phyloP scores from a whole-genome alignment of 257 asterid species.

The Primulina huaijiensis region DNA sequence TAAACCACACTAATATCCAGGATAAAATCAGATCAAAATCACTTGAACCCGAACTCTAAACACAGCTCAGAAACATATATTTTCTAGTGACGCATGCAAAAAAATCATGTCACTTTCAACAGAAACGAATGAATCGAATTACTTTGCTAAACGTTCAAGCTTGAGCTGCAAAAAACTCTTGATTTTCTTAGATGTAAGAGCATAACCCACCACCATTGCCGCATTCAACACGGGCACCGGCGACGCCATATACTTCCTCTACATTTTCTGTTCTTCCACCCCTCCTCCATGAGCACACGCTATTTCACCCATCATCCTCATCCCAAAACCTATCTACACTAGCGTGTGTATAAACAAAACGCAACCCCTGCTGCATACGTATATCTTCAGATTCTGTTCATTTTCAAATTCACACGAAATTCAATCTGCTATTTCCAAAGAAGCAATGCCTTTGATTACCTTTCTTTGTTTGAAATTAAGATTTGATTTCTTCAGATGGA shows the following conservation, averaged over 20 bases:
- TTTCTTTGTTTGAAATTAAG: neutral
- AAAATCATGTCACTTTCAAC: neutral
- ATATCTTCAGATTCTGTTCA: neutral
- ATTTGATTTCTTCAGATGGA: neutral
- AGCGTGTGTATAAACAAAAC: too few species aligned
- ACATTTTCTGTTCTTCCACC: slow-evolving; percentile 36
- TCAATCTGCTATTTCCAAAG: neutral
- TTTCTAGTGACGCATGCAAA: neutral
- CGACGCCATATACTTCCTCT: slow-evolving; percentile 40
- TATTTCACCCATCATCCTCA: slow-evolving; percentile 40
- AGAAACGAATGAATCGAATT: neutral
- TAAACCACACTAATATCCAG: neutral
- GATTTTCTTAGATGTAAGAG: slow-evolving; percentile 84
- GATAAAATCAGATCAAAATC: neutral
- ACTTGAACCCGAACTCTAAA: too few species aligned
- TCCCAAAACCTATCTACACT: neutral
- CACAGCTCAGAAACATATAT: neutral
- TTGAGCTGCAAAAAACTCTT: slow-evolving; percentile 94
- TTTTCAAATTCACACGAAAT: neutral
- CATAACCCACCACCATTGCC: slow-evolving; percentile 75
- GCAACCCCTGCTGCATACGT: neutral
- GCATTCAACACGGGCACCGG: slow-evolving; percentile 41
- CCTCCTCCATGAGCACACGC: slow-evolving; percentile 28
- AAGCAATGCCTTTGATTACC: neutral
- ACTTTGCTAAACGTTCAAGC: slow-evolving; percentile 83